phyloP scores from a whole-genome alignment of 495 filamentous ascomycete species.

The Daldinia grandis region DNA sequence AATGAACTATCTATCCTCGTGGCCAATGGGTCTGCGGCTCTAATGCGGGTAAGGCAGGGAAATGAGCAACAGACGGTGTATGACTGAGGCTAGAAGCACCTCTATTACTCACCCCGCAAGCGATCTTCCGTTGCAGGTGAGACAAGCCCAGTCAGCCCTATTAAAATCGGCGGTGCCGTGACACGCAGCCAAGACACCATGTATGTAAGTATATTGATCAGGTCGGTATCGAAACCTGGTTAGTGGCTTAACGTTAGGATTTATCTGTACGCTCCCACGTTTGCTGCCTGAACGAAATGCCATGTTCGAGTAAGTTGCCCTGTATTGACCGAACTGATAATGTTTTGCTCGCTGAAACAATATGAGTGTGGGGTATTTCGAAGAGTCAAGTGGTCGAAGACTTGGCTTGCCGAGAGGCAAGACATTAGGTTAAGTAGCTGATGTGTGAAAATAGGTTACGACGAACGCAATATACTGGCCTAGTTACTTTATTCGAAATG shows the following conservation, averaged over 20 bases:
- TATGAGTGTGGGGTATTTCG: neutral
- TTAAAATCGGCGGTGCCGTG: conserved; percentile 35
- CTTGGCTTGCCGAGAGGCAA: neutral
- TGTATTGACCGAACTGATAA: conserved; percentile 1
- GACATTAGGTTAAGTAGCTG: neutral
- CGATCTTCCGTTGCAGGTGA: conserved; percentile 31
- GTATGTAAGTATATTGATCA: conserved; percentile 15
- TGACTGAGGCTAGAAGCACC: conserved; percentile 30
- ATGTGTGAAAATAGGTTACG: neutral
- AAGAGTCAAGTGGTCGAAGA: neutral
- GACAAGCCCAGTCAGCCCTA: conserved; percentile 35
- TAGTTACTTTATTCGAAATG: conserved; percentile 9
- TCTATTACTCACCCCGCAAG: conserved; percentile 41
- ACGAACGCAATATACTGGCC: neutral
- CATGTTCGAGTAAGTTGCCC: neutral
- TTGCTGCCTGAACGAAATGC: conserved; percentile 28
- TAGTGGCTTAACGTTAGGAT: conserved; percentile 19
- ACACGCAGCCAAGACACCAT: conserved; percentile 33
- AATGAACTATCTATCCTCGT: conserved; percentile 23
- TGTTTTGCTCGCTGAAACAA: conserved; percentile 14
- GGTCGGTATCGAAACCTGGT: conserved; percentile 26
- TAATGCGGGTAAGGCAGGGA: conserved; percentile 22
- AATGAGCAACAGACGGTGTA: conserved; percentile 32
- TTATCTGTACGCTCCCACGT: conserved; percentile 10
- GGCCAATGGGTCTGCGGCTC: conserved; percentile 23